Conservation (phyloP, 345 rosid genomes). For the Lepidium africanum region DNA sequence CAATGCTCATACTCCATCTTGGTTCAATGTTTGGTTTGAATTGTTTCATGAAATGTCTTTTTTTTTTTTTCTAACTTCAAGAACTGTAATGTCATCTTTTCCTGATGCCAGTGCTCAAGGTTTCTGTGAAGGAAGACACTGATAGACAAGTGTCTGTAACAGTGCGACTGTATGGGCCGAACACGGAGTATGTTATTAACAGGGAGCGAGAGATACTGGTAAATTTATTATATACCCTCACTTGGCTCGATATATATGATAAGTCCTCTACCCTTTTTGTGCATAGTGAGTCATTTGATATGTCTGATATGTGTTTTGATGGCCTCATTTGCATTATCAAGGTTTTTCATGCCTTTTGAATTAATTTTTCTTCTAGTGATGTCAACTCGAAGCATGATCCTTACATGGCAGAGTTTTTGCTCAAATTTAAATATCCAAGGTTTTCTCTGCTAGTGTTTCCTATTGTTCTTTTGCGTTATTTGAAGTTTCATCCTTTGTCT, state of each 20-base stretch:
- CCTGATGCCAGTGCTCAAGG: conserved; percentile 66
- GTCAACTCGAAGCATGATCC: conserved; percentile 7
- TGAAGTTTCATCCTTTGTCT: conserved; percentile 1
- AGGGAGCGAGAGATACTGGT: conserved; percentile 75
- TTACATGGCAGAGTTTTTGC: conserved; percentile 16
- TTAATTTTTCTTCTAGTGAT: conserved; percentile 3
- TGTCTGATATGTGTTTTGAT: neutral
- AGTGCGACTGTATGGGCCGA: conserved; percentile 87
- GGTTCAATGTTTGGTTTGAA: neutral
- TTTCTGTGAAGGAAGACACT: conserved; percentile 60
- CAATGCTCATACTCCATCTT: neutral
- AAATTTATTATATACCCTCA: neutral
- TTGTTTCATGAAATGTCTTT: neutral
- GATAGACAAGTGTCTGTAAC: conserved; percentile 48
- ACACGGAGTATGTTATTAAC: conserved; percentile 82
- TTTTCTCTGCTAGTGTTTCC: conserved; percentile 16
- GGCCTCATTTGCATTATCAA: neutral
- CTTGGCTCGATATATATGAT: neutral
- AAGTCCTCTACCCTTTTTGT: neutral
- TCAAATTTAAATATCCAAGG: conserved; percentile 8
- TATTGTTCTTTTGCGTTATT: neutral
- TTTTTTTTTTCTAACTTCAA: neutral
- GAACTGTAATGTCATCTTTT: neutral
- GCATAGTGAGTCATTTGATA: neutral
- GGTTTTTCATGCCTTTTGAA: neutral